phyloP scores from a whole-genome alignment of 2,329 filamentous ascomycete genomes.

The Gaeumannomyces tritici region DNA sequence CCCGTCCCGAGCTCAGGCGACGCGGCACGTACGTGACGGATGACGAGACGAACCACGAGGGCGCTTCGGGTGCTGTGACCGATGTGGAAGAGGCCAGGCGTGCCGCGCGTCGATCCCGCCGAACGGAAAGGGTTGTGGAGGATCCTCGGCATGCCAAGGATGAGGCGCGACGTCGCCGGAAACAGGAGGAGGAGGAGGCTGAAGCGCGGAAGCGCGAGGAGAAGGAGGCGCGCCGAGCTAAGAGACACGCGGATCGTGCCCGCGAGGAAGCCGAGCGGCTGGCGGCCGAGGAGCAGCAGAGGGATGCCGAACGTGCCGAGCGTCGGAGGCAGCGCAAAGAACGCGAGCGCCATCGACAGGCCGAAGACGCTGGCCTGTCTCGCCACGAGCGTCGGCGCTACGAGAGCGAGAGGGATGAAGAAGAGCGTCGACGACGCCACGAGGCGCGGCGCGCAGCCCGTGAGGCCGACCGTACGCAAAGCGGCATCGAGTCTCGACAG shows the following conservation, averaged over 20 bases:
- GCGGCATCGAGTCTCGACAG: constrained; percentile 20
- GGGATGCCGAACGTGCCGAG: constrained; percentile 38
- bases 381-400: constrained; percentile 34
- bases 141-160: constrained; percentile 37
- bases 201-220: too few species aligned
- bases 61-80: constrained; percentile 34
- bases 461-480: constrained; percentile 26
- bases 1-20: constrained; percentile 34
- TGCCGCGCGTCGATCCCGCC: constrained; percentile 51
- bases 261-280: constrained; percentile 39
- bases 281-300: constrained; percentile 24
- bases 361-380: constrained; percentile 33
- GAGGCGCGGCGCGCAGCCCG: constrained; percentile 39
- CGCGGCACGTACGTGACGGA: constrained; percentile 42
- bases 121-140: constrained; percentile 10
- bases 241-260: constrained; percentile 37
- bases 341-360: constrained; percentile 31
- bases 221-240: constrained; percentile 47
- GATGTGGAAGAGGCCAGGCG: constrained; percentile 55
- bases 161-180: constrained; percentile 42
- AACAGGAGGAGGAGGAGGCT: constrained; percentile 47
- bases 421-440: constrained; percentile 42
- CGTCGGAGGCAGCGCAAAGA: constrained; percentile 40
- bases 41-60: constrained; percentile 29
- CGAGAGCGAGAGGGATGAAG: constrained; percentile 32